A percentile compares a stretch with the other conserved stretches of the same genome.
Evolutionary conservation across 305 asterid genomes (phyloP).

Genomic region (Fraxinus velutina): DNA sequence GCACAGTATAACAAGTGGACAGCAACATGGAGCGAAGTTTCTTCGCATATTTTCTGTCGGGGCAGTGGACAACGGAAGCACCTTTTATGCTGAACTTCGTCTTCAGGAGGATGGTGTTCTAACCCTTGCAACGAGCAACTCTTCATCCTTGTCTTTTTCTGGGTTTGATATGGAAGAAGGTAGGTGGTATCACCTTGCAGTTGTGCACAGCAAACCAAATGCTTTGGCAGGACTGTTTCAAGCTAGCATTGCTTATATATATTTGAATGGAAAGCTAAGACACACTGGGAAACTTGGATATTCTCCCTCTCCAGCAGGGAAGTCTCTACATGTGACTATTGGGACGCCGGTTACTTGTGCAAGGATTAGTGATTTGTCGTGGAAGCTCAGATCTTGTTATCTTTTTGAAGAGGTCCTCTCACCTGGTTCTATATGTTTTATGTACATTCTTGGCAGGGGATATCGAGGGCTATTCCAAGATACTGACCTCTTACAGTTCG

Average conservation of each 20-base stretch:
- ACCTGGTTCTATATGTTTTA: conserved; percentile 94
- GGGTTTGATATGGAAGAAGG: conserved; percentile 96
- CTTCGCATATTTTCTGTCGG: conserved; percentile 88
- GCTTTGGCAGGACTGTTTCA: conserved; percentile 99
- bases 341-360: conserved; percentile 86
- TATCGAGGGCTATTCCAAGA: conserved; percentile 98
- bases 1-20: conserved; percentile 47
- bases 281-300: conserved; percentile 98
- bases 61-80: conserved; percentile 63
- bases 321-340: conserved; percentile 86
- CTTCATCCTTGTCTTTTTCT: conserved; percentile 82
- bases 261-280: conserved; percentile 86
- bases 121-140: conserved; percentile 89
- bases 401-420: conserved; percentile 98
- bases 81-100: conserved; percentile 82
- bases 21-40: conserved; percentile 52
- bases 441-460: conserved; percentile 96
- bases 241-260: conserved; percentile 91
- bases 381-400: conserved; percentile 95
- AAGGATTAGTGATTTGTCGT: conserved; percentile 75
- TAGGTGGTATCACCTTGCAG: conserved; percentile 98
- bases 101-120: conserved; percentile 91
- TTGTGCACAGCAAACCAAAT: conserved; percentile 98
- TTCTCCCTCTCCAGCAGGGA: conserved; percentile 94
- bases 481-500: conserved; percentile 77